Evolutionary conservation across 768 basidiomycete genomes (phyloP).

Genomic region (Leccinellum rugosiceps): DNA sequence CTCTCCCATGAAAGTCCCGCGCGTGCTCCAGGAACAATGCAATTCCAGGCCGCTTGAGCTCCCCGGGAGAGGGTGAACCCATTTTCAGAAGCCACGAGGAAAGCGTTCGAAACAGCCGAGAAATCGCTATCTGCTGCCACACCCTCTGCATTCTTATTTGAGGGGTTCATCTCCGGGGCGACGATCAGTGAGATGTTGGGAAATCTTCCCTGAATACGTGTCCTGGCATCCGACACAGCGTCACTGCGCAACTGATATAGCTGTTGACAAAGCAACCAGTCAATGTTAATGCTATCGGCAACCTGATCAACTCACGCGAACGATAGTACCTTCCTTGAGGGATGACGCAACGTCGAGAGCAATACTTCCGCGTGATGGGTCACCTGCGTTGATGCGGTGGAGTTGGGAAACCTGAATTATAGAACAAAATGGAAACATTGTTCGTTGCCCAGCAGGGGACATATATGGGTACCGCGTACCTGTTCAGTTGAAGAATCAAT

Average conservation of each 20-base stretch:
- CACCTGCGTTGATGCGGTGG: conserved; percentile 64
- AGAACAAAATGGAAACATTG: not conserved
- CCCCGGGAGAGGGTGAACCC: conserved; percentile 42
- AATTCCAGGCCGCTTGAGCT: conserved; percentile 38
- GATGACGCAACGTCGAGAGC: conserved; percentile 54
- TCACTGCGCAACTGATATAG: conserved; percentile 40
- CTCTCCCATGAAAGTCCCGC: conserved; percentile 9
- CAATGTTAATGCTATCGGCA: not conserved
- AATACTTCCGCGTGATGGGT: conserved; percentile 65
- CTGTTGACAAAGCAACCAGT: conserved; percentile 25
- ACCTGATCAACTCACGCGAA: conserved; percentile 42
- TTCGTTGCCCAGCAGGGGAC: not conserved
- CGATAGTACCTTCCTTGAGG: conserved; percentile 45
- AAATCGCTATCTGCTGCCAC: not conserved
- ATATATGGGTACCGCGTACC: not conserved
- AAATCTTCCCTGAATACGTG: conserved; percentile 3
- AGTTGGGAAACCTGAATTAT: conserved; percentile 41
- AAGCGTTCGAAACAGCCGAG: conserved; percentile 20
- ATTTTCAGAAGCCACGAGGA: conserved; percentile 53
- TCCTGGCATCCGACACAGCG: not conserved
- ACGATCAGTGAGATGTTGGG: conserved; percentile 23
- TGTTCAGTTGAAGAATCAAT: conserved; percentile 16
- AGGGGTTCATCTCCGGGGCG: conserved; percentile 17
- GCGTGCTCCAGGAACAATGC: conserved; percentile 37
- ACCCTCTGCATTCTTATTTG: not conserved